Base-by-base conservation (phyloP, 2,329 filamentous ascomycete species). In the Pseudogymnoascus sp. region DNA sequence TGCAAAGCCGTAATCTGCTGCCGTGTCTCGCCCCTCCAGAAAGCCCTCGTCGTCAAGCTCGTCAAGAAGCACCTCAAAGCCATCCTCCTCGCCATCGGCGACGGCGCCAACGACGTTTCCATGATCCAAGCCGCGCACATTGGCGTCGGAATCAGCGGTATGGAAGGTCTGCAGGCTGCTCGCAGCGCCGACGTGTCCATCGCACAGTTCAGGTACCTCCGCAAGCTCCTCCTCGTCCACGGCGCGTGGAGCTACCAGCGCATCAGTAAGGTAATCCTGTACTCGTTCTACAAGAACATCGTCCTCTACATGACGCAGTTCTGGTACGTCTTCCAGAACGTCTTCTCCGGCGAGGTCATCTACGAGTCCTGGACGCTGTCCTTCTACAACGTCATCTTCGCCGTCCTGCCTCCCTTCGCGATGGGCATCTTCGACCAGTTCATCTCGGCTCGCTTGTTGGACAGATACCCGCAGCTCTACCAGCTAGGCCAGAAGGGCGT, bases 111-210 rank as follows among this genome's bases (percentile, higher is more conserved):
- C 75, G 94, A 99, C 70, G 94, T 99, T n/a, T 97, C 93, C 16
- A 99, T 99, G 94, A 99, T 99, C 61, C 94, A 99, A 77, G 94
- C 94, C 9, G 94, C 94, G 11, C 94, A 99, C 72, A 96, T 99
- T 66, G 94, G 94, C 65, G 90, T 99, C 47, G 94, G 94, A 75
- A 99, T 99, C 74, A 96, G 91, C 70, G 94, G 94, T 75, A 84
- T 96, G 65, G 94, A 99, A 81, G 94, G 94, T 80, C 84, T 99
- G 0, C 94, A 99, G 76, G 94, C 94, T 54, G 94, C 94, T 57
- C 86, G 94, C 70, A 96, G 91, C 69, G 94, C 94, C 62, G 94
- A 99, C 76, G 91, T 99, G 54, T 87, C 92, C 7, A 97, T 99
- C 71, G 94, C 85, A 0, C 94, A 99, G 74, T 99, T 99, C 80